Evolutionary conservation across 306 rosid genomes (phyloP), one percentile per base, ranked within the genome.

Genomic region (Lablab purpureus): DNA sequence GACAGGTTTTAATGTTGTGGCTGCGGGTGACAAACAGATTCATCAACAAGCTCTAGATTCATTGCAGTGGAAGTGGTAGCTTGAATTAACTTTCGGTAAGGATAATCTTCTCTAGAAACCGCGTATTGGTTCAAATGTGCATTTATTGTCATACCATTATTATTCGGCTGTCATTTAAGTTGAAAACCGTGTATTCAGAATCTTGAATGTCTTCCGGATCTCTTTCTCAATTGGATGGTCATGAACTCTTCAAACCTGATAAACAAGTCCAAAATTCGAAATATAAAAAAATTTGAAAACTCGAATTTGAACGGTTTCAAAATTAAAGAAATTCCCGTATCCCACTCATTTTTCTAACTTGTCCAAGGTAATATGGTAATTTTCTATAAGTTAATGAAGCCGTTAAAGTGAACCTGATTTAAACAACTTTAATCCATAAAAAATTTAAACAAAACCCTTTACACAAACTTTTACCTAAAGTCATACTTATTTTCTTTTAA

Each of bases 1-100:
- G 59, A 27, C 88, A 95, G 99, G 90, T 85, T 95, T 88, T 85
- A 89, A 93, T 59, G 93, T 95, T 36, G 83, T 90, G 68, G 99
- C 98, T 72, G 97, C 99, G 46, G 98, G 97, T 68, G 97, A 95
- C 85, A 87, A 84, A 77, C 82, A 67, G 76, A 84, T 93, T 87
- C 99, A 92, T 84, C 90, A 80, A 55, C 87, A 90, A 84, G 87
- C 98, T 66, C 75, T 92, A 81, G 89, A 90, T 75, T 87, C 85
- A 45, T 84, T 95, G 76, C 82, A 87, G 60, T 90, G 98, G 97
- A 71, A 55, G 78, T 92, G 89, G 89, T 51, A 27, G 37, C 59
- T 65, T 77, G 64, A 41, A 55, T 21, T 70, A 13, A 79, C 30
- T 18, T 34, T 13, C 3, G 15, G 40, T 5, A 34, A 19, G 30